Percentiles rank a stretch among this genome's conserved stretches.
phyloP scores from a whole-genome alignment of 139 green algal species.

The Chlamydomonas eustigma region DNA sequence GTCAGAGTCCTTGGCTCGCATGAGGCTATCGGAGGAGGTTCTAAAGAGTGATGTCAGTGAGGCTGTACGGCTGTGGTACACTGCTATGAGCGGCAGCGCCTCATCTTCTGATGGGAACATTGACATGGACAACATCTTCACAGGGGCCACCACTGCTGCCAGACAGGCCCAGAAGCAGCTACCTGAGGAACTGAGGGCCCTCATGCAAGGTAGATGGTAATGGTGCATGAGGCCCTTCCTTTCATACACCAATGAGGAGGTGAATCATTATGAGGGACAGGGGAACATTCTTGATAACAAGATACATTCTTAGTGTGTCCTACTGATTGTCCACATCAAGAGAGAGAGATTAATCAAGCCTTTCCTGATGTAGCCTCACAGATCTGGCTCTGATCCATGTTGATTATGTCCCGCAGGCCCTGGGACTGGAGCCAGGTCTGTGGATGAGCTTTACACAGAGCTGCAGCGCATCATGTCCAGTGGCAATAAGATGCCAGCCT shows the following conservation, averaged over 20 bases:
- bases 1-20: slow-evolving; percentile 76
- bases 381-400: background rate
- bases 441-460: slow-evolving; percentile 4
- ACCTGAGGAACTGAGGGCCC: background rate
- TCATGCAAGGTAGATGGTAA: background rate
- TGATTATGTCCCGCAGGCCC: background rate
- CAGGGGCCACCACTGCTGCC: slow-evolving; percentile 5
- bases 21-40: slow-evolving; percentile 60
- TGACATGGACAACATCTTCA: slow-evolving; percentile 24
- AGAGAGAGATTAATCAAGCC: background rate
- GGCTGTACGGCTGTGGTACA: slow-evolving; percentile 45
- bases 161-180: slow-evolving; percentile 2
- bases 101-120: slow-evolving; percentile 1
- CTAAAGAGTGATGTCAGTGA: slow-evolving; percentile 57
- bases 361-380: background rate
- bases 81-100: slow-evolving; percentile 13
- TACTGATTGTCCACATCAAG: background rate
- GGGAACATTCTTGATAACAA: too few relatives aligned
- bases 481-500: background rate
- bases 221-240: too few relatives aligned
- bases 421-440: background rate
- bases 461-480: background rate
- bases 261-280: too few relatives aligned
- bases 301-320: too few relatives aligned
- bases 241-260: too few relatives aligned